Conservation (phyloP, 2,329 filamentous ascomycete genomes). For the Colletotrichum truncatum region DNA sequence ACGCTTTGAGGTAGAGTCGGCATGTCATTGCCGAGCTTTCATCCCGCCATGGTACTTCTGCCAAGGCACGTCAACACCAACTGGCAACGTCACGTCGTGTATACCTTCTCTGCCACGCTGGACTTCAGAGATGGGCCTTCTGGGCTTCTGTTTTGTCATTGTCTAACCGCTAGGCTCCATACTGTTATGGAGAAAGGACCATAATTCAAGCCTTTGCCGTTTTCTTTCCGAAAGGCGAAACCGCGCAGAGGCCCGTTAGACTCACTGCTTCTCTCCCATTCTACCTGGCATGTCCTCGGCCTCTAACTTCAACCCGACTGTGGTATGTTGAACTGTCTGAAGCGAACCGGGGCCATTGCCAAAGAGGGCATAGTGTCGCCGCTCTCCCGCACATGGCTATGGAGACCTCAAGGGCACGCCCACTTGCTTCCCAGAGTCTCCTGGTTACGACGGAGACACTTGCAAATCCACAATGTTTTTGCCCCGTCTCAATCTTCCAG, state of each 20-base stretch:
- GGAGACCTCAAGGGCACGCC: constrained; percentile 8
- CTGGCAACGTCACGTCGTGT: constrained; percentile 12
- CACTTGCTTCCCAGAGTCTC: constrained; percentile 6
- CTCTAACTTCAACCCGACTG: constrained; percentile 6
- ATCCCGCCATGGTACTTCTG: constrained; percentile 16
- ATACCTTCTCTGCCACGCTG: background rate
- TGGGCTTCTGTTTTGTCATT: background rate
- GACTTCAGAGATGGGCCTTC: background rate
- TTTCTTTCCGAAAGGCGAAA: constrained; percentile 14
- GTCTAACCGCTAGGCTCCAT: background rate
- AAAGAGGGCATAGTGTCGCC: background rate
- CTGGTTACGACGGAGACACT: background rate
- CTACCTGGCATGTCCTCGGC: background rate
- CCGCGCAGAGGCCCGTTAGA: background rate
- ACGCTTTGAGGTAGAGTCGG: constrained; percentile 20
- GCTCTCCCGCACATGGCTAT: constrained; percentile 1
- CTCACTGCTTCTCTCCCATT: background rate
- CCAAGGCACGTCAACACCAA: constrained; percentile 19
- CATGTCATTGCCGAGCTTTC: constrained; percentile 23
- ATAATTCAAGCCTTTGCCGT: constrained; percentile 11
- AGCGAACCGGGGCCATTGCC: background rate
- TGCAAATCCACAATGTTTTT: constrained; percentile 7
- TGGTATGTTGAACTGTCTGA: constrained; percentile 8
- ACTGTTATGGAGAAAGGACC: background rate
- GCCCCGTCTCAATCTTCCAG: constrained; percentile 16